Base-by-base conservation (phyloP, 345 rosid genomes). In the Limnanthes douglasii region DNA sequence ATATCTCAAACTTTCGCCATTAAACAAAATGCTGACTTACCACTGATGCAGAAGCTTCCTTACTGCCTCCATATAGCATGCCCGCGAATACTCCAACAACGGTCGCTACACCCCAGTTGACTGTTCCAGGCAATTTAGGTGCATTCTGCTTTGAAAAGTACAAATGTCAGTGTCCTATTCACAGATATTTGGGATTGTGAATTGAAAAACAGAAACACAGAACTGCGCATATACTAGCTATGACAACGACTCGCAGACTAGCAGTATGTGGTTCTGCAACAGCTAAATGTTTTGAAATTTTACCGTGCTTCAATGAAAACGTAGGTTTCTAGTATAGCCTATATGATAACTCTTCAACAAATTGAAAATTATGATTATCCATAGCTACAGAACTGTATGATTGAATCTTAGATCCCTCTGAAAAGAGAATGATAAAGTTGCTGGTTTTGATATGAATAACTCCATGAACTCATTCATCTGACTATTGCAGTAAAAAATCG, bases 21-120 rank as follows among this genome's bases (percentile, higher is more conserved):
- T 15, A 21, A 27, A 21, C 15, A 23, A 30, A 41, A 34, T 10
- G 15, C 5, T 33, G 23, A 53, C 90, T 57, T 69, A 90, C 94
- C 58, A 70, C 81, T 21, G 95, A 79, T 43, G 94, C 95, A 54
- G 86, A 44, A 37, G 94, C 98, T 52, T 90, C 98, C 66, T 77
- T 79, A 77, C 92, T 74, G 11, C 95, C 98, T 38, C 94, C 98
- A 56, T 79, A 84, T 6, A 90, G 21, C 81, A 84, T 52, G 51
- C 98, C 98, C 6, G 92, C 90, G 54, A 79, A 84, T 19, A 90
- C 63, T 34, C 94, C 95, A 41, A 90, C 39, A 15, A 84, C 75
- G 3, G 95, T 77, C 1, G 95, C 81, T 7, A 94, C 56, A 40
- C 94, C 93, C 95, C 98, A 79, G 46, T 77, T 70, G 11, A 69